Percentiles rank a stretch among this genome's conserved stretches.
These are phyloP conservation scores for Hemileccinum impolitum DNA, from an alignment of 768 basidiomycete species.

Conservation along the genomic window DNA sequence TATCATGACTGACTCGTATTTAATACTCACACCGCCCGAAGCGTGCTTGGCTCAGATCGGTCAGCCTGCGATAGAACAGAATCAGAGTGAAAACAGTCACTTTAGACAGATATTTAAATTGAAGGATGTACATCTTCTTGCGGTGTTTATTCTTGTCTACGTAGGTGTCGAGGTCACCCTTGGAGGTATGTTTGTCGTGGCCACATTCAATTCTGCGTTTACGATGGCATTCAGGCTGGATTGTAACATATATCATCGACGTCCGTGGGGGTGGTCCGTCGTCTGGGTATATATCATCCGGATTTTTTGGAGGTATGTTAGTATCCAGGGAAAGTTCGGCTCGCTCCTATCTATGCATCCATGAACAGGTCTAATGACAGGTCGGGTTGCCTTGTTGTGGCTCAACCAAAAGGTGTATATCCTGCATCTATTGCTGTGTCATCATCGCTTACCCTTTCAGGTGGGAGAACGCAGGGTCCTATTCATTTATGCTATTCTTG, in stretches of 20 bases:
- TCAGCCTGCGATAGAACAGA: slow-evolving; percentile 38
- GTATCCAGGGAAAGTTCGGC: background rate
- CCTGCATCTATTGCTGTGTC: background rate
- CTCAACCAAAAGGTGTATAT: slow-evolving; percentile 46
- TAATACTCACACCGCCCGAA: slow-evolving; percentile 20
- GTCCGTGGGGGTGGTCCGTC: slow-evolving; percentile 45
- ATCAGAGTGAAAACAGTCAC: slow-evolving; percentile 33
- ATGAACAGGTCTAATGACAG: no score
- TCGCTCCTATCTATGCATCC: background rate
- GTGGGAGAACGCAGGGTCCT: slow-evolving; percentile 52
- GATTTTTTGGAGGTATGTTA: slow-evolving; percentile 50
- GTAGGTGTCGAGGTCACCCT: slow-evolving; percentile 64
- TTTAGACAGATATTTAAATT: slow-evolving; percentile 51
- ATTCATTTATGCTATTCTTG: slow-evolving; percentile 48
- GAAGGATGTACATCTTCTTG: slow-evolving; percentile 57
- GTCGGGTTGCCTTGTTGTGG: slow-evolving; percentile 53
- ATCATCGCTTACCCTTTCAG: slow-evolving; percentile 13
- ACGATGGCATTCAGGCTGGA: slow-evolving; percentile 50
- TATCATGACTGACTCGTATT: background rate
- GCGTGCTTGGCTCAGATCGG: slow-evolving; percentile 56
- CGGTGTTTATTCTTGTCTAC: slow-evolving; percentile 62
- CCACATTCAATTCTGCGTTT: background rate
- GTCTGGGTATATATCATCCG: slow-evolving; percentile 51
- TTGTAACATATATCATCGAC: slow-evolving; percentile 55
- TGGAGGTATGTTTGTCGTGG: slow-evolving; percentile 30